Evolutionary conservation across 345 rosid species (phyloP), one percentile per base, ranked within the genome.

Genomic region (Carallia brachiata): DNA sequence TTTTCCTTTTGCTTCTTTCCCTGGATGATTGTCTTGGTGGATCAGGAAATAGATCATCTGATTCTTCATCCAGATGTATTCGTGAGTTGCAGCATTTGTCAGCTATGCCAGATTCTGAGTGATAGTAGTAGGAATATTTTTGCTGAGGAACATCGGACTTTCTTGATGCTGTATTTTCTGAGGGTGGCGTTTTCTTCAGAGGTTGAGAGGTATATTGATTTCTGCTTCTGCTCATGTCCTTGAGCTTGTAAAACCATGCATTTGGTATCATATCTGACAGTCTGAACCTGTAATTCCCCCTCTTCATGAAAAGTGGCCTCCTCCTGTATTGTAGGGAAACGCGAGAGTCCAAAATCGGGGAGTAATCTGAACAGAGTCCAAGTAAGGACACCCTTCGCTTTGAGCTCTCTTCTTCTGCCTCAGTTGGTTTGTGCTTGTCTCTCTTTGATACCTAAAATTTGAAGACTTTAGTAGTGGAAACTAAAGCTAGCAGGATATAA

Each of bases 61-160:
- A 77, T 36, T 70, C 75, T 66, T 78, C 23, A 23, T 23, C 73
- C 7, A 57, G 58, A 44, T 77, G 67, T 7, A 65, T 58, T 1
- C 76, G 71, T n/a, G 69, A 67, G 44, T 37, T 47, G 61, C 61
- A 62, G 40, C 71, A 34, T 70, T 73, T 89, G 55, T 84, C 85
- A 69, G 89, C 74, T 66, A 66, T 59, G 5, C 12, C 23, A 28
- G 57, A 48, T 6, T 62, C 28, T 7, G 62, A 53, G 47, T 32
- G 27, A 62, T 52, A 61, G 77, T 53, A 31, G 31, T 60, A 68
- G 31, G 66, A 67, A 62, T 30, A 34, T 62, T 34, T 66, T 17
- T 17, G 56, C 34, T 62, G 77, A 60, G 77, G 54, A 32, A 23
- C 36, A 44, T 6, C 52, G 36, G 76, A n/a, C 36, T 66, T 66